Evolutionary conservation across 148 eudicot genomes (phyloP).

Genomic region (Fagopyrum homotropicum): DNA sequence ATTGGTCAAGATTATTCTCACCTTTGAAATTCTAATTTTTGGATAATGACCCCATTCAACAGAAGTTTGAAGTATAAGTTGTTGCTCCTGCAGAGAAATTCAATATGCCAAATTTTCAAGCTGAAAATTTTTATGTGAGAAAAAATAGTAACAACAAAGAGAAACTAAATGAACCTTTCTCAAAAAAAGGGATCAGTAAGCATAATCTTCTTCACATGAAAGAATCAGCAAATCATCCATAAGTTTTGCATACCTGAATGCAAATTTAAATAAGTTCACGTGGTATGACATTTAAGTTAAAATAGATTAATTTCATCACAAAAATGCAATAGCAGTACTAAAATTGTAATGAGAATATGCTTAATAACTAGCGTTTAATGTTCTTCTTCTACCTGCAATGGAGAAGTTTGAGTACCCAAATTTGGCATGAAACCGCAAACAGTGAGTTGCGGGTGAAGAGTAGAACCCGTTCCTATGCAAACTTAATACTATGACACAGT

Average conservation of each 20-base stretch:
- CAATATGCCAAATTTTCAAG: not conserved
- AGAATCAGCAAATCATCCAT: constrained; percentile 57
- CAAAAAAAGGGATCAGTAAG: constrained; percentile 58
- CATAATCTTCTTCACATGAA: constrained; percentile 87
- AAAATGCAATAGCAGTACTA: not conserved
- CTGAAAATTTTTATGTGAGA: not conserved
- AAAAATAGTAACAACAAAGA: not conserved
- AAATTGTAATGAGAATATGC: not conserved
- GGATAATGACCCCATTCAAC: constrained; percentile 71
- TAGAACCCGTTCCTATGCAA: too few relatives aligned
- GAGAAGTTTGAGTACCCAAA: too few relatives aligned
- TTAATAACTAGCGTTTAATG: too few relatives aligned
- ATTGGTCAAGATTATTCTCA: constrained; percentile 5
- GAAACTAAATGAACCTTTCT: constrained; percentile 49
- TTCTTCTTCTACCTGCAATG: too few relatives aligned
- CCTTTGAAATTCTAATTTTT: constrained; percentile 81
- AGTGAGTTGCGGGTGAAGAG: too few relatives aligned
- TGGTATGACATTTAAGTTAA: not conserved
- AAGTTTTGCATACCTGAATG: constrained; percentile 37
- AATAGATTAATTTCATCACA: not conserved
- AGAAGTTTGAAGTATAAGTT: constrained; percentile 68
- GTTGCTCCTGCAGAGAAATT: constrained; percentile 44
- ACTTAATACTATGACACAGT: too few relatives aligned
- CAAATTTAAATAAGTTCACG: not conserved
- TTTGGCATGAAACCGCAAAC: too few relatives aligned